These are phyloP conservation scores for Lactuca saligna DNA, from an alignment of 129 eudicot genomes.

Conservation along the genomic window DNA sequence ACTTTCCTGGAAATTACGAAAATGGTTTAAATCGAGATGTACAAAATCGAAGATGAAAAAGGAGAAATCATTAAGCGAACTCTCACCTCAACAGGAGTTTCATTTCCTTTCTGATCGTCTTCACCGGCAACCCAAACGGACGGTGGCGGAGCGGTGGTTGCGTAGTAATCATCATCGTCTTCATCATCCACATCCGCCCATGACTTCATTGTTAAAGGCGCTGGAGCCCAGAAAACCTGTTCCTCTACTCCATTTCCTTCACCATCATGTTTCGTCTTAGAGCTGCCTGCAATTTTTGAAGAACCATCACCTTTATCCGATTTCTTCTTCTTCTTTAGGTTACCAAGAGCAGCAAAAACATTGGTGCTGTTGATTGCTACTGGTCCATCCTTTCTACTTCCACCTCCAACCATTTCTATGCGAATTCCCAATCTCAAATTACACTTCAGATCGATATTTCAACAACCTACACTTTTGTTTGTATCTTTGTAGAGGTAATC, in stretches of 20 bases:
- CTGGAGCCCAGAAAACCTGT: slow-evolving; percentile 79
- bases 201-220: slow-evolving; percentile 62
- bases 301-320: slow-evolving; percentile 57
- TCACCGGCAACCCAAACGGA: slow-evolving; percentile 55
- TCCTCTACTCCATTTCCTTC: slow-evolving; percentile 34
- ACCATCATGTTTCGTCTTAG: slow-evolving; percentile 38
- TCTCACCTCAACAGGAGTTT: slow-evolving; percentile 46
- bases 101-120: slow-evolving; percentile 46
- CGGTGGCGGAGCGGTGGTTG: slow-evolving; percentile 69
- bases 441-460: not conserved
- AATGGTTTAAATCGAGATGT: not conserved
- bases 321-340: slow-evolving; percentile 86
- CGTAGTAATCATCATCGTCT: slow-evolving; percentile 89
- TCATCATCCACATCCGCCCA: slow-evolving; percentile 98
- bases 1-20: slow-evolving; percentile 45
- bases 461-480: too few relatives aligned
- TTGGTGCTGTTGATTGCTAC: slow-evolving; percentile 65
- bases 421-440: slow-evolving; percentile 9
- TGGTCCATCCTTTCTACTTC: slow-evolving; percentile 71
- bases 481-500: not conserved
- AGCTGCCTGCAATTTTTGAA: slow-evolving; percentile 40
- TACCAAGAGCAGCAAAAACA: slow-evolving; percentile 87
- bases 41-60: not conserved
- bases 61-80: not conserved
- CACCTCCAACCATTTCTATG: slow-evolving; percentile 79